phyloP scores from a whole-genome alignment of 805 yeast genomes.

The Starmera quercuum region DNA sequence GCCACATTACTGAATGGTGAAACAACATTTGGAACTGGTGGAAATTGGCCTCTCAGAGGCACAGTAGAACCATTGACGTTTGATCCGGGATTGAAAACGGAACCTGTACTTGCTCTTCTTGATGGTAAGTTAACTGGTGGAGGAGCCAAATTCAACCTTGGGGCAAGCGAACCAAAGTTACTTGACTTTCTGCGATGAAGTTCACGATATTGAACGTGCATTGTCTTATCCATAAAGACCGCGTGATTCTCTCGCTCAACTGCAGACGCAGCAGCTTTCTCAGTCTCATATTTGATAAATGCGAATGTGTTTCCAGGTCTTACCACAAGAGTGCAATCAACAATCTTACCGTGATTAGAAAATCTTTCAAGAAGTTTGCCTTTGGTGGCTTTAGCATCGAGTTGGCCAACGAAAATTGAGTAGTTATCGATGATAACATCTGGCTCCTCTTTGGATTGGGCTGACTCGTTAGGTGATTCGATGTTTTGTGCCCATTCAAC shows the following conservation, averaged over 20 bases:
- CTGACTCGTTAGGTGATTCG: slow-evolving; percentile 36
- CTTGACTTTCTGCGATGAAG: slow-evolving; percentile 27
- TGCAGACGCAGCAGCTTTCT: slow-evolving; percentile 77
- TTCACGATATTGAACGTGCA: slow-evolving; percentile 82
- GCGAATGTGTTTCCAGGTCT: slow-evolving; percentile 55
- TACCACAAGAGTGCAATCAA: slow-evolving; percentile 45
- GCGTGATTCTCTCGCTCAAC: slow-evolving; percentile 83
- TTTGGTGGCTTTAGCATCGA: slow-evolving; percentile 46
- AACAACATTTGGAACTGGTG: background rate
- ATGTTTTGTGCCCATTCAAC: slow-evolving; percentile 87
- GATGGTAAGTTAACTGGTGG: slow-evolving; percentile 66
- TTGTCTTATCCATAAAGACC: slow-evolving; percentile 60
- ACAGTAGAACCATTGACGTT: background rate
- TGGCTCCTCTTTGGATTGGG: slow-evolving; percentile 12
- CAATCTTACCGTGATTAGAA: slow-evolving; percentile 57
- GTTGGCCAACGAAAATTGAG: slow-evolving; percentile 76
- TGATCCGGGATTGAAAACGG: slow-evolving; percentile 8
- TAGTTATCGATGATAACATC: slow-evolving; percentile 52
- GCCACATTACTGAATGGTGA: background rate
- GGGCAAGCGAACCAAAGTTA: slow-evolving; percentile 17
- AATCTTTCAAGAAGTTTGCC: slow-evolving; percentile 53
- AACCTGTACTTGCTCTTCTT: slow-evolving; percentile 29
- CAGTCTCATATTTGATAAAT: slow-evolving; percentile 57
- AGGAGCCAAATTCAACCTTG: slow-evolving; percentile 58
- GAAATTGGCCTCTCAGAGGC: slow-evolving; percentile 1